Evolutionary conservation across 1,284 basidiomycete genomes (phyloP), one percentile per base, ranked within the genome.

Genomic region (Singerocomus inundabilis): DNA sequence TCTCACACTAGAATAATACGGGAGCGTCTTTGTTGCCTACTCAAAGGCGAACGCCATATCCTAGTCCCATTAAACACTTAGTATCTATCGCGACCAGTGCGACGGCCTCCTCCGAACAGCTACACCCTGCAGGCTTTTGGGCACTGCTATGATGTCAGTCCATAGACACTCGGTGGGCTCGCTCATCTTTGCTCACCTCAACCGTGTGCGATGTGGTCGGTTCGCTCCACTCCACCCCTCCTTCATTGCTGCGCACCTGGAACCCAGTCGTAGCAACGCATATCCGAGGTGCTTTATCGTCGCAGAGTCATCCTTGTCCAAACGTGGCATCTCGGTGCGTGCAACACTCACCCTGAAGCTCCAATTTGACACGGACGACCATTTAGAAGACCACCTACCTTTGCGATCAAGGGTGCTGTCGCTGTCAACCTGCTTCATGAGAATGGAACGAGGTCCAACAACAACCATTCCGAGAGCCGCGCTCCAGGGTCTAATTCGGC

Each of bases 351-450:
- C 37, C 18, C 44, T 50, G 44, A 56, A 37, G 50, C 39, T 29
- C 49, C 49, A 57, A 62, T 53, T 63, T 51, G 49, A 60, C 57
- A 38, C 51, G 13, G 26, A 30, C 52, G 39, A 52, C 57, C 50
- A 54, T 57, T 53, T 50, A 51, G 60, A 61, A 64, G 52, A 49
- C 16, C 41, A 47, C 51, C 42, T 51, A 35, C 51, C 44, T 40
- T 58, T 57, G 44, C 56, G 55, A 65, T 62, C 62, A 60, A 63
- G 57, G 61, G 61, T 60, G 54, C 46, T 48, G 45, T 59, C 56
- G 44, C 47, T 43, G 53, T 54, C 56, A 52, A 44, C 39, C 48
- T 49, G 48, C 61, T 64, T 58, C 55, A 61, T 57, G 61, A 53
- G 54, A 63, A 63, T 63, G 61, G 61, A 63, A 66, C 55, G 50